Evolutionary conservation across 108 stramenopile species (phyloP), one percentile per base, ranked within the genome.

Genomic region (Stephanodiscus minutulus): DNA sequence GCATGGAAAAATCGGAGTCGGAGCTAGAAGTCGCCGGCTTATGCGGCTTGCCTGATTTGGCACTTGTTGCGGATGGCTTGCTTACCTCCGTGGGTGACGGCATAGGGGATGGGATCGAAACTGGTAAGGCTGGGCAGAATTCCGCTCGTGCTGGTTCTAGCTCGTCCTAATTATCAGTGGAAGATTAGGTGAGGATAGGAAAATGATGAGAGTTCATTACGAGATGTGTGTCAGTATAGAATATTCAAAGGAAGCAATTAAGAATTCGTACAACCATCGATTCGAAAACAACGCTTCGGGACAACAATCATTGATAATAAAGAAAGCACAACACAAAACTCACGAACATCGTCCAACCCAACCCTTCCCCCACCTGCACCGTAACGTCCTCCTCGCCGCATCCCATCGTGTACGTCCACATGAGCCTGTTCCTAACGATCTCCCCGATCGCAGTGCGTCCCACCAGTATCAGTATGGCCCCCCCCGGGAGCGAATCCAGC

Each of bases 331-430:
- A 62, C 44, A 7, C 22, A 15, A 31, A 18, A 72, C 71, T 80
- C 17, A 72, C 79, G 60, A 80, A 73, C 36, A 55, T 37, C 29
- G 67, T 55, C 79, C 79, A 80, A 36, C 79, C 72, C 56, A 80
- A 63, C 55, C 60, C 72, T 59, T 80, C 71, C 15, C 79, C 79
- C 24, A 57, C 72, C 48, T 66, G 29, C 27, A 80, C 54, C 8
- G 68, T 64, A 44, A 61, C 46, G 15, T 61, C 79, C 9, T 64
- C 61, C 31, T 36, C 4, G 10, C 66, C 67, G 53, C 79, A 80
- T 24, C 60, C 66, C 72, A 73, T 80, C 13, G 79, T 73, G 69
- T 80, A 80, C 22, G 66, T 68, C 79, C 79, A 80, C 66, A 80
- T 56, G 37, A 80, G 7, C 28, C 79, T 31, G 64, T 80, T 80